Evolutionary conservation across 116 monocot species (phyloP), one percentile per base, ranked within the genome.

Genomic region (Iris pallida): DNA sequence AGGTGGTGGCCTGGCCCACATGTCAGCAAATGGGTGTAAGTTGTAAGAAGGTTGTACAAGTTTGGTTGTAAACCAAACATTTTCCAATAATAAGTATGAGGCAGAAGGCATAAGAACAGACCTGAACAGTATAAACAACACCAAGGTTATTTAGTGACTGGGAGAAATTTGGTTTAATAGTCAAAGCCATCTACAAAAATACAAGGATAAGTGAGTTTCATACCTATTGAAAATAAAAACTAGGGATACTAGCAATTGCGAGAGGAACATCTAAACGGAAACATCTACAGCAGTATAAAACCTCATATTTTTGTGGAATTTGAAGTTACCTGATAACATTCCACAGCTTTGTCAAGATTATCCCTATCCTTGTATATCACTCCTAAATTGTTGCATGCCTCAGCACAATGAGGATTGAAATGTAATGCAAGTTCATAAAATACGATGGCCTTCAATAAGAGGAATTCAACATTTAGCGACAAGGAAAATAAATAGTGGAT

Each of bases 111-210:
- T 30, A 54, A 44, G 57, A 68, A 74, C 70, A 78, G 54, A 92
- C 97, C 97, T 98, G 97, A 68, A 98, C 97, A 53, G 97, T 98
- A 75, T 88, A 98, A 54, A 98, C 93, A 80, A 98, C 97, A 69
- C 97, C 97, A 59, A 98, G 97, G 71, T 98, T 98, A 79, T 98
- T 98, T 20, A 98, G 69, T 19, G 97, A 98, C 70, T 98, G 92
- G 4, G 97, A 92, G 66, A 98, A 98, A 55, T 75, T 90, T 53
- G 97, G 90, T 53, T 92, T 92, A 65, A 98, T 92, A 45, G 93
- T 85, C 67, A 98, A 68, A 49, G 97, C 97, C 82, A 87, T 90
- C 97, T 98, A 81, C 19, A 74, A 66, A 41, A 30, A 55, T 45
- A 63, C 12, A 40, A 66, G 41, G 63, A 17, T 14, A 64, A 56